phyloP scores from a whole-genome alignment of 2,329 filamentous ascomycete species.

The Magnaporthales sp. region DNA sequence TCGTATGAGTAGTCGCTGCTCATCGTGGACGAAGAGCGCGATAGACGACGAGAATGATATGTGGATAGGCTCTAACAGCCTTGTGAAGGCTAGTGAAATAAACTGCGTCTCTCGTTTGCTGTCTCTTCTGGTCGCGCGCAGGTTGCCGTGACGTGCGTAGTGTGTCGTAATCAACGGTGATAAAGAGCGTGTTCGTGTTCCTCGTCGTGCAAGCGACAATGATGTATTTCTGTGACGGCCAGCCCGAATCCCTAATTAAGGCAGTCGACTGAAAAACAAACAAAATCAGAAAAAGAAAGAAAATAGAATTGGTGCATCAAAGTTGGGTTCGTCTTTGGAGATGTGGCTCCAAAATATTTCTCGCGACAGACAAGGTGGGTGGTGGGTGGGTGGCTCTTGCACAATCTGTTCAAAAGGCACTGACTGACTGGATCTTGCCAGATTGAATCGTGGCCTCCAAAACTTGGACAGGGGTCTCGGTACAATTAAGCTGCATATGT shows the following conservation, averaged over 20 bases:
- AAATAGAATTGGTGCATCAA: not conserved
- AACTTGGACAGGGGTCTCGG: conserved; percentile 15
- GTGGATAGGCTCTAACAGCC: not conserved
- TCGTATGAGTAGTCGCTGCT: conserved; percentile 97
- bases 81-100: not conserved
- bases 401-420: not conserved
- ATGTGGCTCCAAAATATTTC: not conserved
- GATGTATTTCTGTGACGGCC: not conserved
- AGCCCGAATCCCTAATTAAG: not conserved
- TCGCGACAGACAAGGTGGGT: not conserved
- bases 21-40: conserved; percentile 44
- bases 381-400: not conserved
- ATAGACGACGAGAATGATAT: not conserved
- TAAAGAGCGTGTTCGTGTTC: not conserved
- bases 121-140: not conserved
- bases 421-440: conserved; percentile 1
- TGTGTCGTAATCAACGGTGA: not conserved
- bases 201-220: not conserved
- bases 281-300: not conserved
- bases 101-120: not conserved
- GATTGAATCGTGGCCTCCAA: conserved; percentile 28
- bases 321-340: not conserved
- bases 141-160: not conserved
- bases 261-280: not conserved
- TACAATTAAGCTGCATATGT: not conserved